Evolutionary conservation across 768 basidiomycete species (phyloP).

Genomic region (Russula sp.): DNA sequence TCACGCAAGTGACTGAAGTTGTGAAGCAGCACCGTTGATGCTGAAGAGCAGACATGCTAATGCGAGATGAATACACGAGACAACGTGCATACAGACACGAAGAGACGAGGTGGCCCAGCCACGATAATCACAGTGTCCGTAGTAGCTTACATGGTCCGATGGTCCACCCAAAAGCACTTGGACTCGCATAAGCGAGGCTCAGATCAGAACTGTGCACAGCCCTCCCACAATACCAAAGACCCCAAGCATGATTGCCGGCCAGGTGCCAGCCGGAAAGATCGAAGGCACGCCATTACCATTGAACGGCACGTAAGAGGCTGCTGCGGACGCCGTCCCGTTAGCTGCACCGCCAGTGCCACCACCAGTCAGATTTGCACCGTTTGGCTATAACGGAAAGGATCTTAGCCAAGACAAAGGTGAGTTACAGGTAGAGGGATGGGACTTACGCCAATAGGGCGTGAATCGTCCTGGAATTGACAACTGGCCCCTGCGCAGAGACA

Average conservation of each 20-base stretch:
- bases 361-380: constrained; percentile 62
- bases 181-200: background rate
- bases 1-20: background rate
- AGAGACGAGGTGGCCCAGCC: background rate
- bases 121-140: background rate
- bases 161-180: background rate
- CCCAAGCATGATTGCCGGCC: constrained; percentile 6
- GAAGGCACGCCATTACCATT: constrained; percentile 17
- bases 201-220: background rate
- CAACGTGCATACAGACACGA: background rate
- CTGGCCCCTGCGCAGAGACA: constrained; percentile 52
- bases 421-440: background rate
- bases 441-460: constrained; percentile 58
- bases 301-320: constrained; percentile 14
- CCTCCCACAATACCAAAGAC: constrained; percentile 7
- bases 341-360: constrained; percentile 56
- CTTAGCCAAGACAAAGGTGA: background rate
- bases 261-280: constrained; percentile 7
- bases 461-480: constrained; percentile 58
- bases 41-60: background rate
- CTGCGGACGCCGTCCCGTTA: background rate
- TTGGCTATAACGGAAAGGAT: constrained; percentile 37
- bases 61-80: background rate
- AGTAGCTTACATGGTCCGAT: background rate
- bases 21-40: background rate